Conservation (phyloP, 2,329 filamentous ascomycete genomes). For the Fulvia fulva region DNA sequence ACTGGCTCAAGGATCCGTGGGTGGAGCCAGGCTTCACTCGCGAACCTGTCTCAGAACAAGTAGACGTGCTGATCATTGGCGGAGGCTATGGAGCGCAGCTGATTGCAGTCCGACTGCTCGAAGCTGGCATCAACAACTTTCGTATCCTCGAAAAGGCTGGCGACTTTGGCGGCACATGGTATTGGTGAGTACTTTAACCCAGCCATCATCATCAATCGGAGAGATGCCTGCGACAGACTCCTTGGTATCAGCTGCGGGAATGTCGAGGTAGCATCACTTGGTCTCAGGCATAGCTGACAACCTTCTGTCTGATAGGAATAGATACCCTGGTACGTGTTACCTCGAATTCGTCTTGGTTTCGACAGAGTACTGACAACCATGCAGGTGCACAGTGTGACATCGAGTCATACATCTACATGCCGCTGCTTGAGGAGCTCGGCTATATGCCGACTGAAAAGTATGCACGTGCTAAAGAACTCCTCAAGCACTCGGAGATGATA, state of each 20-base stretch:
- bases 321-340: not conserved
- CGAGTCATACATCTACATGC: slow-evolving; percentile 45
- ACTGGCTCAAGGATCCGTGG: slow-evolving; percentile 21
- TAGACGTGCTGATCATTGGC: slow-evolving; percentile 21
- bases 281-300: not conserved
- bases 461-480: slow-evolving; percentile 41
- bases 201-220: not conserved
- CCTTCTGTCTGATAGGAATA: not conserved
- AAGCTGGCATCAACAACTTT: slow-evolving; percentile 21
- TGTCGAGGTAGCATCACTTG: not conserved
- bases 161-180: slow-evolving; percentile 46
- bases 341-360: not conserved
- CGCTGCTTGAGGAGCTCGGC: slow-evolving; percentile 42
- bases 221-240: not conserved
- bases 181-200: slow-evolving; percentile 8
- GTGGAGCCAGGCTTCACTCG: slow-evolving; percentile 14
- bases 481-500: slow-evolving; percentile 22
- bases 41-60: slow-evolving; percentile 16
- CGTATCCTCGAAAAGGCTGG: slow-evolving; percentile 22
- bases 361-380: slow-evolving; percentile 39
- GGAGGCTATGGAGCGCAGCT: slow-evolving; percentile 23
- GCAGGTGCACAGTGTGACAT: slow-evolving; percentile 48
- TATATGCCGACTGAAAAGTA: slow-evolving; percentile 41
- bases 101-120: slow-evolving; percentile 20
- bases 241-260: not conserved